Base-by-base conservation (phyloP, 1,284 basidiomycete genomes). In the Leccinum huronense region DNA sequence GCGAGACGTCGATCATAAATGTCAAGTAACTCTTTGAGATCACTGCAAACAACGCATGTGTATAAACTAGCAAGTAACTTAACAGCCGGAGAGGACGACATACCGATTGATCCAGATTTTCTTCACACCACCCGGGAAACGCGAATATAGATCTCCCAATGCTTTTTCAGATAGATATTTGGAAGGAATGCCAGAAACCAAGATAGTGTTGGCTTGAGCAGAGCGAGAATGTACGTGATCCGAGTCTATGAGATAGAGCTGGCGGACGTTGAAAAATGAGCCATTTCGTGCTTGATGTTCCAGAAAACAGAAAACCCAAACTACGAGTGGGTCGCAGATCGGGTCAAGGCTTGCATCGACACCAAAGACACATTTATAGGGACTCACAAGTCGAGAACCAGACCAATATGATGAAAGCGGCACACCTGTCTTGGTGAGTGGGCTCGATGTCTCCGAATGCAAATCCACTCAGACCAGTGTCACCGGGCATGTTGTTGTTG, bases 61-160 rank as follows among this genome's bases (percentile, higher is more conserved):
- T n/a, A 53, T 53, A 23, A 23, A 16, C 54, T 33, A 6, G 42
- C n/a, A 56, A 4, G 5, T 9, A 23, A 54, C 3, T n/a, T 10
- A 3, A 45, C 14, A 9, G 1, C 27, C 19, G 33, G 11, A 5
- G 45, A 48, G 16, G 16, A 13, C 68, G 40, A 61, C 77, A 40
- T 65, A 83, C 81, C 89, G 84, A 75, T 94, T 94, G 53, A 98
- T 83, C 96, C 97, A 99, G 38, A 99, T 86, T 65, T 88, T 87
- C 69, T 87, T 88, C 5, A 95, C 90, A 19, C 94, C 94, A 7
- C 94, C 94, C 1, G 94, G 93, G 5, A 95, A 81, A 66, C 87
- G 83, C 31, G 84, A 83, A 75, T 89, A 94, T n/a, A 92, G 76
- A 63, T 80, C 80, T 55, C 79, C 81, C 36, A 98, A 82, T 27